Evolutionary conservation across 192 early-diverging fungal species (phyloP), one percentile per base, ranked within the genome.

Genomic region (Dissophora ornata): DNA sequence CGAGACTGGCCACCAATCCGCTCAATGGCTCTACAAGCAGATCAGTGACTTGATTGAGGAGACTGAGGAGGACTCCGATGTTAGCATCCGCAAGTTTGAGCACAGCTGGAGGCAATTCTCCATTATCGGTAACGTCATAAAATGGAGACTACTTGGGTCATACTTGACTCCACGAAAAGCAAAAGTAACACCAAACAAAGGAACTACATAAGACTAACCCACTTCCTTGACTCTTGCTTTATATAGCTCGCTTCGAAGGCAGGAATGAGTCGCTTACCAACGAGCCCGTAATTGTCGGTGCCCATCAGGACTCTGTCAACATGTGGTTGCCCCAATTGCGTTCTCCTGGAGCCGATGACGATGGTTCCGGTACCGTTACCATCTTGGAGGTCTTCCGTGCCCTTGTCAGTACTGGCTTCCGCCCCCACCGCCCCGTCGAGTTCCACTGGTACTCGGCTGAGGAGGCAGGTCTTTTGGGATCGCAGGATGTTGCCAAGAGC

Each of bases 381-480:
- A 94, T 95, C 54, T 81, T 97, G 34, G 96, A 99, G 82, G 85
- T 93, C 11, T 90, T 96, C 84, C 86, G 93, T 26, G 82, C 87
- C 22, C 79, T 97, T 4, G 81, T 94, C 34, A 48, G 75, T n/a
- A 82, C 79, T 52, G 90, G 85, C 0, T 92, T 95, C 64, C 80
- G 79, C 22, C 95, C 94, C 18, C 51, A 81, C 9, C 74, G 88
- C 57, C 87, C 94, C n/a, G 92, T 99, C 34, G 96, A 97, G 71
- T 97, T 97, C 86, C 96, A 97, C 84, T 98, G 93, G 92, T 95
- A 96, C 73, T 88, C 92, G 50, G 96, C 85, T 56, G 93, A 97
- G 83, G 95, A 96, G 81, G 93, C 84, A 62, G 95, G 94, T 33
- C 83, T 99, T 16, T 83, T 97, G 57, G 96, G 97, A 16, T 93